Evolutionary conservation across 495 filamentous ascomycete genomes (phyloP).

Genomic region (Ascodesmis nigricans): DNA sequence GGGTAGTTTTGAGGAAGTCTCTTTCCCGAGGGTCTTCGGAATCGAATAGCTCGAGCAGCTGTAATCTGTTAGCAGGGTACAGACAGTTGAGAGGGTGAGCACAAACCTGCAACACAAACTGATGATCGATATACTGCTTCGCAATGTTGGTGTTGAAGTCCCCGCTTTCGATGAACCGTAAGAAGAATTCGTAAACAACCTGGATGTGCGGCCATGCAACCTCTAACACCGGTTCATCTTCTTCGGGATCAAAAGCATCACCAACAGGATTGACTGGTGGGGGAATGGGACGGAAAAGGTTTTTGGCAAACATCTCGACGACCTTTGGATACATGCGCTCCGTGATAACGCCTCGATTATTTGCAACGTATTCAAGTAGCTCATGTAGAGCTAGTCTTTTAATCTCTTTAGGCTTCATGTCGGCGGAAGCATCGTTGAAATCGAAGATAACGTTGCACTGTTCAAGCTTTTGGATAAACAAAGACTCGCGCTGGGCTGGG

Average conservation of each 20-base stretch:
- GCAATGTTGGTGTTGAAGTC: slow-evolving; percentile 99
- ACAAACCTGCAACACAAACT: slow-evolving; percentile 74
- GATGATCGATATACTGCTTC: slow-evolving; percentile 96
- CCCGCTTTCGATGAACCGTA: slow-evolving; percentile 96
- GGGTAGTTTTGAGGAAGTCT: slow-evolving; percentile 93
- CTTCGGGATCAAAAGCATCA: slow-evolving; percentile 95
- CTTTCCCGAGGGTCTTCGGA: slow-evolving; percentile 94
- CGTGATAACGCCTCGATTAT: slow-evolving; percentile 94
- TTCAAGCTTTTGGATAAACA: slow-evolving; percentile 99
- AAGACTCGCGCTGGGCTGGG: slow-evolving; percentile 79
- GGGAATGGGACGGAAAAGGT: slow-evolving; percentile 89
- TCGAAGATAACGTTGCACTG: slow-evolving; percentile 99
- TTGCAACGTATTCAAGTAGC: slow-evolving; percentile 91
- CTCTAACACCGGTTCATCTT: slow-evolving; percentile 94
- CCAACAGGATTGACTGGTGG: slow-evolving; percentile 94
- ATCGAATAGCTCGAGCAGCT: slow-evolving; percentile 93
- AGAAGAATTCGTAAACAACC: slow-evolving; percentile 98
- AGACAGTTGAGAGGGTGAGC: background rate
- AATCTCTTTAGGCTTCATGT: slow-evolving; percentile 99
- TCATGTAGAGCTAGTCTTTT: slow-evolving; percentile 94
- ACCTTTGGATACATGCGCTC: slow-evolving; percentile 98
- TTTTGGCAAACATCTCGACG: slow-evolving; percentile 98
- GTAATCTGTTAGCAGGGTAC: background rate
- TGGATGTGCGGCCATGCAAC: slow-evolving; percentile 99
- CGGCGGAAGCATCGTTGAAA: slow-evolving; percentile 93